Evolutionary conservation across 192 early-diverging fungal species (phyloP).

Genomic region (Gorgonomyces haynaldii): DNA sequence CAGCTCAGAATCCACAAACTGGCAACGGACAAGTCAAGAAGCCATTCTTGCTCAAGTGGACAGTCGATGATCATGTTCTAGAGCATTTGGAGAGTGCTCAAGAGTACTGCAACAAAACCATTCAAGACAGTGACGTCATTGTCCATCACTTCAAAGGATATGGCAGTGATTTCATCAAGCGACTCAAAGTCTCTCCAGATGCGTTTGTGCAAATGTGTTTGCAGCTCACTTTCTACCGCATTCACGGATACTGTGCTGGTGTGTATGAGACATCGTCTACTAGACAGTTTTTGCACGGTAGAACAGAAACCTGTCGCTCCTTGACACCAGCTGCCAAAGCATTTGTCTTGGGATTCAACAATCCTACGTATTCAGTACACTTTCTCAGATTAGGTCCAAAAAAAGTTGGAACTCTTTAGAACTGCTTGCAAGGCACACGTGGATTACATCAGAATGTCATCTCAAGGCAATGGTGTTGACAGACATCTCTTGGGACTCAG

Average conservation of each 20-base stretch:
- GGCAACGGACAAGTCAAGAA: too few relatives aligned
- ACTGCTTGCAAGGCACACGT: constrained; percentile 47
- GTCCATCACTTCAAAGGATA: constrained; percentile 58
- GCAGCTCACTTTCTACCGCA: constrained; percentile 71
- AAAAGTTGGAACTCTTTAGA: constrained; percentile 46
- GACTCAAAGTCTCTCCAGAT: constrained; percentile 57
- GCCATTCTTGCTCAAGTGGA: constrained; percentile 32
- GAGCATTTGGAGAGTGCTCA: constrained; percentile 39
- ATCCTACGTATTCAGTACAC: constrained; percentile 24
- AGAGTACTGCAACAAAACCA: constrained; percentile 30
- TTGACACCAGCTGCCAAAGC: constrained; percentile 54
- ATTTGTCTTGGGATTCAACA: constrained; percentile 58
- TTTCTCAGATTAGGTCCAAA: constrained; percentile 16
- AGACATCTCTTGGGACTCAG: constrained; percentile 73
- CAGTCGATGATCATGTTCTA: constrained; percentile 17
- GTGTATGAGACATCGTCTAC: constrained; percentile 83
- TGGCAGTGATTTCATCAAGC: constrained; percentile 68
- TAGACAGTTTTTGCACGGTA: constrained; percentile 64
- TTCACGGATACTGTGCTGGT: constrained; percentile 48
- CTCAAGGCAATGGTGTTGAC: constrained; percentile 63
- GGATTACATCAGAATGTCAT: constrained; percentile 42
- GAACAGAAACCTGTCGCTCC: constrained; percentile 79
- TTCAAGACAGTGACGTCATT: constrained; percentile 47
- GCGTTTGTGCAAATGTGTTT: constrained; percentile 79
- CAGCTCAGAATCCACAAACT: constrained; percentile 18